phyloP scores from a whole-genome alignment of 2,329 filamentous ascomycete genomes.

The Xylaria sp. region DNA sequence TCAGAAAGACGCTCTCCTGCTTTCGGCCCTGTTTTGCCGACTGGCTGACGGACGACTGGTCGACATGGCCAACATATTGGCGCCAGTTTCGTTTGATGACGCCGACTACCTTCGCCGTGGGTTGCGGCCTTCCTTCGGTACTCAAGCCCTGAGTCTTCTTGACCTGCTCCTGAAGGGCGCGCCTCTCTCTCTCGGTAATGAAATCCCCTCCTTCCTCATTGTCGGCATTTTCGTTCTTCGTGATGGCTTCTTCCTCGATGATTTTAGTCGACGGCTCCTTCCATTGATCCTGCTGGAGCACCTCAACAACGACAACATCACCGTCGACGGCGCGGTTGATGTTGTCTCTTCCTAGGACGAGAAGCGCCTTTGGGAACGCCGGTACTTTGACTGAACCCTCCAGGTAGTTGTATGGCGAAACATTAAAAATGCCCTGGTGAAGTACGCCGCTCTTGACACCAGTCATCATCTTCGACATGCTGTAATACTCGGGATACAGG shows the following conservation, averaged over 20 bases:
- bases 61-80: slow-evolving; percentile 95
- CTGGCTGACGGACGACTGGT: slow-evolving; percentile 79
- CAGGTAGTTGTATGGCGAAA: slow-evolving; percentile 97
- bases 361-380: slow-evolving; percentile 83
- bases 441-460: slow-evolving; percentile 85
- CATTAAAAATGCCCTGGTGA: slow-evolving; percentile 94
- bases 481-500: slow-evolving; percentile 88
- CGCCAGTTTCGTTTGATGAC: slow-evolving; percentile 96
- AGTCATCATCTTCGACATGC: slow-evolving; percentile 90
- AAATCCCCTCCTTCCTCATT: slow-evolving; percentile 73
- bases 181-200: slow-evolving; percentile 86
- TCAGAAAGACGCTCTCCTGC: slow-evolving; percentile 90
- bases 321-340: slow-evolving; percentile 94
- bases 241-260: slow-evolving; percentile 89
- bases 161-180: slow-evolving; percentile 87
- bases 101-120: slow-evolving; percentile 89
- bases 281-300: slow-evolving; percentile 94
- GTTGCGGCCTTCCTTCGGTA: slow-evolving; percentile 78
- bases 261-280: slow-evolving; percentile 95
- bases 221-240: slow-evolving; percentile 92
- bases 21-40: slow-evolving; percentile 75
- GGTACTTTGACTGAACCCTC: slow-evolving; percentile 90
- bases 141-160: slow-evolving; percentile 79
- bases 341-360: slow-evolving; percentile 90
- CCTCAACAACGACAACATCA: slow-evolving; percentile 89